These are phyloP conservation scores for Flaveria bidentis DNA, from an alignment of 129 eudicot species.

Conservation along the genomic window DNA sequence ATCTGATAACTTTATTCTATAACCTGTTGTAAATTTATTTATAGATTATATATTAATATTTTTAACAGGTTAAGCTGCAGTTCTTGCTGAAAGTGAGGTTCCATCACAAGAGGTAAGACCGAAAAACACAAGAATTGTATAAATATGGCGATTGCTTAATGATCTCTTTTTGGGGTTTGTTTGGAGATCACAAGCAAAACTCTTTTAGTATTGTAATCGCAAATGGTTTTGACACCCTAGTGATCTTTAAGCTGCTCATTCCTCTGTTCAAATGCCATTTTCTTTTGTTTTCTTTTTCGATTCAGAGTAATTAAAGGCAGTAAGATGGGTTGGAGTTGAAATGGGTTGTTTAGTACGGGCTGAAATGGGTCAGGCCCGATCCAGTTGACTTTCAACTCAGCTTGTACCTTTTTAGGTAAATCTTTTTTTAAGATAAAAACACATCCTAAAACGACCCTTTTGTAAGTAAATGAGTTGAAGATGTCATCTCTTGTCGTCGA, in stretches of 20 bases:
- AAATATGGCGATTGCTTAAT: slow-evolving; percentile 25
- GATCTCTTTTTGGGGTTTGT: slow-evolving; percentile 60
- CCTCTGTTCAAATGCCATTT: background rate
- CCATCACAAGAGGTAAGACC: slow-evolving; percentile 66
- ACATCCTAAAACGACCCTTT: background rate
- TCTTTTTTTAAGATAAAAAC: background rate
- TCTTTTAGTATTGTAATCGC: slow-evolving; percentile 25
- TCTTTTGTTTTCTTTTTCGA: background rate
- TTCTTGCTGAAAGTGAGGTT: slow-evolving; percentile 92
- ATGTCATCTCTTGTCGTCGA: background rate
- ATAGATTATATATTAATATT: background rate
- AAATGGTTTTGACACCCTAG: background rate
- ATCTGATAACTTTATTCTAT: background rate
- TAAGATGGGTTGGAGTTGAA: background rate
- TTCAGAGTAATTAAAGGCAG: too few species aligned
- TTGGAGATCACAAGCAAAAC: slow-evolving; percentile 40
- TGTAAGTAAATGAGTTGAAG: background rate
- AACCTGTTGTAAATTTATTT: background rate
- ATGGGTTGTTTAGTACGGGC: background rate
- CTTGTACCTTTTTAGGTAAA: too few species aligned
- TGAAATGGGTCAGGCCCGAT: background rate
- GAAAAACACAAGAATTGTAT: slow-evolving; percentile 15
- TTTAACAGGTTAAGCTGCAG: slow-evolving; percentile 88
- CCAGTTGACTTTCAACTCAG: background rate
- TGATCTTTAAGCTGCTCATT: background rate